Evolutionary conservation across 78 protist genomes (phyloP).

Genomic region (Dictyostelium brefeldianum): DNA sequence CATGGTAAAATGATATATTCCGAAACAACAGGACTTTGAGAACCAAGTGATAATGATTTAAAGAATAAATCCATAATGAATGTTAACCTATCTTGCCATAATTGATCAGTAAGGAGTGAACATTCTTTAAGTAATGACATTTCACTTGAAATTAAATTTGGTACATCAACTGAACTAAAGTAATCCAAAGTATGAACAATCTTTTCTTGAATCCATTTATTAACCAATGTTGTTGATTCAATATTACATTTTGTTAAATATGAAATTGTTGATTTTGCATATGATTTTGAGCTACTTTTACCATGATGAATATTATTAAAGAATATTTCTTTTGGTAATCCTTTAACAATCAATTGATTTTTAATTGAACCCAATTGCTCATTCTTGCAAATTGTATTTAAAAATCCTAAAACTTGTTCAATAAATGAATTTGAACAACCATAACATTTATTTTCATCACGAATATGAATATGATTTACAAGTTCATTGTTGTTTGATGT

Average conservation of each 20-base stretch:
- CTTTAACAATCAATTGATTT: neutral
- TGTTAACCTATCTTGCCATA: conserved; percentile 73
- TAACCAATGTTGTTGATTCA: conserved; percentile 18
- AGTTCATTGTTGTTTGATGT: neutral
- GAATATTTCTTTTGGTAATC: conserved; percentile 71
- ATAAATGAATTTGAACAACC: conserved; percentile 54
- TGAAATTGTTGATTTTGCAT: conserved; percentile 44
- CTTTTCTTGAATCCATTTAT: conserved; percentile 12
- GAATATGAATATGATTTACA: neutral
- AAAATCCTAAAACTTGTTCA: conserved; percentile 40
- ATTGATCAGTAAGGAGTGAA: conserved; percentile 42
- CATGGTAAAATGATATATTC: conserved; percentile 84
- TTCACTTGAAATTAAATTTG: conserved; percentile 27
- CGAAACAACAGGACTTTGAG: conserved; percentile 47
- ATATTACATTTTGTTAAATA: conserved; percentile 26
- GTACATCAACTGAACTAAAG: conserved; percentile 42
- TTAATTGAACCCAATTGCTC: neutral
- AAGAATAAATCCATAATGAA: conserved; percentile 38
- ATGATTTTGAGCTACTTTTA: neutral
- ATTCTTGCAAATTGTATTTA: conserved; percentile 34
- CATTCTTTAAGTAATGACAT: conserved; percentile 42
- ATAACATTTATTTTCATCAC: conserved; percentile 30
- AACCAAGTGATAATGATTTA: conserved; percentile 45
- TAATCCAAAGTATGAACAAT: conserved; percentile 20
- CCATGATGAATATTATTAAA: conserved; percentile 24